These are phyloP conservation scores for Hypoxylon cercidicola DNA, from an alignment of 495 filamentous ascomycete genomes.

Conservation along the genomic window DNA sequence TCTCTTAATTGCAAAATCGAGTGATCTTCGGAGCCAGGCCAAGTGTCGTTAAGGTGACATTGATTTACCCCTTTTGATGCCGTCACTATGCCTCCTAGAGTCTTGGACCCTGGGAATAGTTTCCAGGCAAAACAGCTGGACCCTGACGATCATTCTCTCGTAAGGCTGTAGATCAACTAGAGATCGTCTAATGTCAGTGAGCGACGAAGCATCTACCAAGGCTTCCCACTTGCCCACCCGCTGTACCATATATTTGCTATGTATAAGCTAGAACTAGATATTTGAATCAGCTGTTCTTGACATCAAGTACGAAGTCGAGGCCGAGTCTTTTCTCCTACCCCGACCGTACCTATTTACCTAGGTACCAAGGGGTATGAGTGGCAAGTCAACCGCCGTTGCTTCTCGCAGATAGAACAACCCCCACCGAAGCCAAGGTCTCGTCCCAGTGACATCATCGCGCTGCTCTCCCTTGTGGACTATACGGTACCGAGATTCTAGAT, in stretches of 20 bases:
- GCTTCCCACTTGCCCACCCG: neutral
- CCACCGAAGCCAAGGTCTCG: constrained; percentile 8
- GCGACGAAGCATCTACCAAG: constrained; percentile 8
- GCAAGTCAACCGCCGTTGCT: neutral
- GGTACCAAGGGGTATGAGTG: too few relatives aligned
- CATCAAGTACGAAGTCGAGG: neutral
- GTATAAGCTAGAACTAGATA: neutral
- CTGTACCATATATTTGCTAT: too few relatives aligned
- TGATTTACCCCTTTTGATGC: neutral
- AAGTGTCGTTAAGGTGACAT: too few relatives aligned
- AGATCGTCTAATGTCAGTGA: constrained; percentile 10
- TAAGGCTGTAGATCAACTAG: constrained; percentile 28
- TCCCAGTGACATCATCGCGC: constrained; percentile 32
- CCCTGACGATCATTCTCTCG: constrained; percentile 35
- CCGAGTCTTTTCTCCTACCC: neutral
- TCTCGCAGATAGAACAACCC: constrained; percentile 5
- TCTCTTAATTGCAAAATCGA: too few relatives aligned
- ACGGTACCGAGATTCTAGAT: constrained; percentile 24
- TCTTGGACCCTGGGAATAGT: constrained; percentile 8
- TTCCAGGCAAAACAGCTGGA: constrained; percentile 22
- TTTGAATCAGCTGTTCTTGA: constrained; percentile 7
- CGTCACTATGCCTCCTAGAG: constrained; percentile 9
- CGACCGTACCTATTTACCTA: neutral
- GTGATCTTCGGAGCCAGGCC: too few relatives aligned
- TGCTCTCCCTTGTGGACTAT: constrained; percentile 21